Conservation (phyloP, 2,329 filamentous ascomycete species). For the Xylariaceae sp. region DNA sequence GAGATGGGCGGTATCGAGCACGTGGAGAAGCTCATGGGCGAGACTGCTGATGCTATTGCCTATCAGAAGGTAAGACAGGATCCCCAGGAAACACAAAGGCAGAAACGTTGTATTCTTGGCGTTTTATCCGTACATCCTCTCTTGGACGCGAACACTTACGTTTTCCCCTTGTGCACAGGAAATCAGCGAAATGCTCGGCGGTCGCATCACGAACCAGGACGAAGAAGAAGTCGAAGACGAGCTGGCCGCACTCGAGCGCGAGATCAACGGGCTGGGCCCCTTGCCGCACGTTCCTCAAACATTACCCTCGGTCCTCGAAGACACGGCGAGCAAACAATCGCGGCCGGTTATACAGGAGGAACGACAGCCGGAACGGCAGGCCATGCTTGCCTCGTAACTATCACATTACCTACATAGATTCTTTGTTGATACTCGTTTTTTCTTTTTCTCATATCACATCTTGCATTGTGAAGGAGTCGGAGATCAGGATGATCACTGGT, state of each 20-base stretch:
- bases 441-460: neutral
- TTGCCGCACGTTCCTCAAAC: constrained; percentile 32
- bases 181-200: constrained; percentile 83
- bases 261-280: constrained; percentile 38
- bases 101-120: neutral
- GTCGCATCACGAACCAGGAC: constrained; percentile 85
- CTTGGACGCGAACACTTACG: constrained; percentile 6
- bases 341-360: constrained; percentile 15
- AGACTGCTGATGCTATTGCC: constrained; percentile 81
- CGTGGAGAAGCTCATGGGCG: constrained; percentile 92
- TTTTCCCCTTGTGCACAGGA: constrained; percentile 51
- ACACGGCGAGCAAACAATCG: constrained; percentile 14
- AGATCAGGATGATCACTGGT: neutral
- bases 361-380: constrained; percentile 33
- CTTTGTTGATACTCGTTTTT: neutral
- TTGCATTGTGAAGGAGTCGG: constrained; percentile 5
- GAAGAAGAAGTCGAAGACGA: constrained; percentile 98
- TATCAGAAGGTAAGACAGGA: constrained; percentile 70
- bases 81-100: neutral
- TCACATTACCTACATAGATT: neutral
- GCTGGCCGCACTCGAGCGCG: constrained; percentile 70
- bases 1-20: constrained; percentile 95
- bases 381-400: constrained; percentile 37
- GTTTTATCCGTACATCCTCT: neutral
- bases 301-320: constrained; percentile 30